Evolutionary conservation across 1,284 basidiomycete genomes (phyloP).

Genomic region (Ustilago shanxiensis): DNA sequence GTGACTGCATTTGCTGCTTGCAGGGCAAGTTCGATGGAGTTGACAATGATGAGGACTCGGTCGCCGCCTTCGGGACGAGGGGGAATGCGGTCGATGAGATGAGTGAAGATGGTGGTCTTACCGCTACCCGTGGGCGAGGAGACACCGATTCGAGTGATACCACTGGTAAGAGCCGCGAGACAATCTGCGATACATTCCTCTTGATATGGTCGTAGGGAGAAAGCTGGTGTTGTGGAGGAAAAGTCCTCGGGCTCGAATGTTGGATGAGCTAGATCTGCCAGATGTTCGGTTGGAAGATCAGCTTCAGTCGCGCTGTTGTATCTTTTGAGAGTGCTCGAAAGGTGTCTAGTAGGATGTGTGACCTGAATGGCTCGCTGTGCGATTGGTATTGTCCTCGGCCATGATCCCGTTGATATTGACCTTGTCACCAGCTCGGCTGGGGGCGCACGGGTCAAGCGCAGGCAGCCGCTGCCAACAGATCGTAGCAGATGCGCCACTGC

Average conservation of each 20-base stretch:
- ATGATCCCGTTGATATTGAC: not conserved
- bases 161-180: slow-evolving; percentile 78
- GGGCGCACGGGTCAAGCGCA: not conserved
- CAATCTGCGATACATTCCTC: slow-evolving; percentile 86
- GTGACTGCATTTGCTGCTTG: slow-evolving; percentile 85
- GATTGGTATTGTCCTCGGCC: not conserved
- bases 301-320: not conserved
- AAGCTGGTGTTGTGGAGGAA: slow-evolving; percentile 1
- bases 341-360: not conserved
- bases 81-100: slow-evolving; percentile 57
- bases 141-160: slow-evolving; percentile 83
- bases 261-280: not conserved
- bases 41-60: slow-evolving; percentile 84
- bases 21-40: slow-evolving; percentile 85
- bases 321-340: not conserved
- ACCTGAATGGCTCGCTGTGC: not conserved
- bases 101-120: slow-evolving; percentile 86
- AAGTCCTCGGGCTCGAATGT: not conserved
- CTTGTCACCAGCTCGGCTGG: not conserved
- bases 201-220: slow-evolving; percentile 82
- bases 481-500: not conserved
- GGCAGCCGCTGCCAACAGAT: not conserved
- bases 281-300: not conserved
- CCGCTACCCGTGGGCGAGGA: slow-evolving; percentile 86
- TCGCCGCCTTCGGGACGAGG: slow-evolving; percentile 48